Conservation (phyloP, 345 rosid species). For the Eucalyptus melliodora region DNA sequence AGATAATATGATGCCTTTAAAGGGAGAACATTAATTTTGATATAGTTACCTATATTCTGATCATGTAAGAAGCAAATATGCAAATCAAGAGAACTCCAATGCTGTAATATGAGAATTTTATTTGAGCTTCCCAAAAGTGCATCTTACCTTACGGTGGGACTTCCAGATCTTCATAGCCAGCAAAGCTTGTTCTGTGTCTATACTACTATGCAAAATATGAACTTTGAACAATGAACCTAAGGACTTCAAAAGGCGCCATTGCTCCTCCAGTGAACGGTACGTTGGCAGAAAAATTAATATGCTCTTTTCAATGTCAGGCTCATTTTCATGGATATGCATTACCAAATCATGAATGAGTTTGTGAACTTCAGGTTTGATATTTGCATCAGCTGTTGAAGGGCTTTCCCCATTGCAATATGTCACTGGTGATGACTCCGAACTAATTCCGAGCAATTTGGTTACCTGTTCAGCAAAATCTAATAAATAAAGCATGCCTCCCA, state of each 20-base stretch:
- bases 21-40: background rate
- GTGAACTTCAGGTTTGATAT: slow-evolving; percentile 63
- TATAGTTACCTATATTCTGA: background rate
- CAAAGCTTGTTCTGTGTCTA: slow-evolving; percentile 81
- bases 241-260: slow-evolving; percentile 60
- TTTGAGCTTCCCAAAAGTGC: background rate
- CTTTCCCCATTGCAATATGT: slow-evolving; percentile 48
- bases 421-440: slow-evolving; percentile 28
- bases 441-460: slow-evolving; percentile 37
- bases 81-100: background rate
- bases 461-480: slow-evolving; percentile 28
- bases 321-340: slow-evolving; percentile 56
- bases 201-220: slow-evolving; percentile 79
- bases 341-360: slow-evolving; percentile 64
- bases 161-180: slow-evolving; percentile 75
- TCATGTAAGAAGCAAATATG: background rate
- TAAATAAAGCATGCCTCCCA: background rate
- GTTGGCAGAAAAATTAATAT: slow-evolving; percentile 94
- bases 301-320: slow-evolving; percentile 80
- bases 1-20: background rate
- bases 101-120: background rate
- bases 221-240: slow-evolving; percentile 49
- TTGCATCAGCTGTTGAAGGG: slow-evolving; percentile 48
- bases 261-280: slow-evolving; percentile 70
- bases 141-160: slow-evolving; percentile 74